Evolutionary conservation across 2,329 filamentous ascomycete genomes (phyloP).

Genomic region (Claviceps paspali): DNA sequence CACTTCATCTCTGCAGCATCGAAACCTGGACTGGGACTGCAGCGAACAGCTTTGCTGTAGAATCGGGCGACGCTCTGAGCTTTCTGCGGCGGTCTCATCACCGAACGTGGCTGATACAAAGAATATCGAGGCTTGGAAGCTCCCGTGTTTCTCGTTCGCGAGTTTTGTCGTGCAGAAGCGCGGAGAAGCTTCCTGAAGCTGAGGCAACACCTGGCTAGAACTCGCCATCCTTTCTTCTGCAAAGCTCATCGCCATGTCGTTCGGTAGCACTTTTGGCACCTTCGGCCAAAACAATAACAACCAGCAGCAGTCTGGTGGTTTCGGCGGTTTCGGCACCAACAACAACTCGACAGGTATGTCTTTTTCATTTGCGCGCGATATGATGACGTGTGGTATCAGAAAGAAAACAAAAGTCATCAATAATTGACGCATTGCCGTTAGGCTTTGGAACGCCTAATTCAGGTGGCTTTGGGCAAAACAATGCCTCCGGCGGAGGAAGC

Average conservation of each 20-base stretch:
- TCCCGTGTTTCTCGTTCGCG: background rate
- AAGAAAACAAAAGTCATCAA: slow-evolving; percentile 8
- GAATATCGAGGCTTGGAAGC: background rate
- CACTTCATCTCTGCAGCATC: slow-evolving; percentile 2
- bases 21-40: background rate
- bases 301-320: slow-evolving; percentile 21
- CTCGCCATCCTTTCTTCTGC: background rate
- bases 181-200: background rate
- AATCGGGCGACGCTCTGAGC: background rate
- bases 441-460: slow-evolving; percentile 20
- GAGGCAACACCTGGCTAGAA: background rate
- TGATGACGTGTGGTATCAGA: background rate
- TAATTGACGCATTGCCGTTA: slow-evolving; percentile 12
- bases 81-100: background rate
- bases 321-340: slow-evolving; percentile 41
- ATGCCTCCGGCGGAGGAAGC: slow-evolving; percentile 19
- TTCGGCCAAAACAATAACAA: slow-evolving; percentile 41
- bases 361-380: slow-evolving; percentile 1
- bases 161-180: background rate
- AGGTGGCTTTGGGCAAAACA: slow-evolving; percentile 28
- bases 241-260: slow-evolving; percentile 33
- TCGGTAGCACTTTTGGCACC: slow-evolving; percentile 36
- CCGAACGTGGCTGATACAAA: background rate
- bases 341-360: slow-evolving; percentile 37
- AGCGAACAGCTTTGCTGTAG: background rate